Evolutionary conservation across 208 protist genomes (phyloP), one percentile per base, ranked within the genome.

Genomic region (Porcisia deanei): DNA sequence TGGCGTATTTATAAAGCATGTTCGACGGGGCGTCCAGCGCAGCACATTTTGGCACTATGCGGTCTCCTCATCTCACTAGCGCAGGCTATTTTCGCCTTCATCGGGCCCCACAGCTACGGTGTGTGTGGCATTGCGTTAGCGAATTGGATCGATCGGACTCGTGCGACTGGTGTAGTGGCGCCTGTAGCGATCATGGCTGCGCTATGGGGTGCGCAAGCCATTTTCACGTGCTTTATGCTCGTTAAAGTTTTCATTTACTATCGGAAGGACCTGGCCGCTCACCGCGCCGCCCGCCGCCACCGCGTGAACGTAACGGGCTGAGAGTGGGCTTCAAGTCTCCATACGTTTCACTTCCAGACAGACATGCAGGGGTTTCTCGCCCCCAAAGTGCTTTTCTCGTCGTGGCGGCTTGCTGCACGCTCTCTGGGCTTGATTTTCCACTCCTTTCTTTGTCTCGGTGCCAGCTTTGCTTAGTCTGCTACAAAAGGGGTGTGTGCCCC

Each of bases 181-280:
- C 84, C 87, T 45, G 77, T 91, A 25, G 79, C 80, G 14, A 76
- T 95, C 16, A 82, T 95, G 71, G 75, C 88, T 52, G 69, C 71
- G 47, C 69, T 95, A 16, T 95, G 91, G 88, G 63, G 53, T 8
- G 53, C 64, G 12, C 78, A 95, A 71, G 82, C 77, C 43, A 55
- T 74, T 41, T 87, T 91, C 47, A 81, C 84, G 16, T 75, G 67
- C 47, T 95, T 81, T 63, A 82, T 88, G 74, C 69, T 93, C 37
- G 25, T 78, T 43, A 82, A 79, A 66, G 69, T 82, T n/a, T 95
- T 88, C 67, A 85, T 85, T 14, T 91, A 81, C 70, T 95, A 95
- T 60, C 88, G 91, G 49, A 70, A 77, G 22, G 91, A 95, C 77
- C 76, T 95, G 43, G 83, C 76, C 14, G 84, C 83, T 14, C 86